phyloP scores from a whole-genome alignment of 768 basidiomycete genomes.

The Paxillus ammoniavirescens region DNA sequence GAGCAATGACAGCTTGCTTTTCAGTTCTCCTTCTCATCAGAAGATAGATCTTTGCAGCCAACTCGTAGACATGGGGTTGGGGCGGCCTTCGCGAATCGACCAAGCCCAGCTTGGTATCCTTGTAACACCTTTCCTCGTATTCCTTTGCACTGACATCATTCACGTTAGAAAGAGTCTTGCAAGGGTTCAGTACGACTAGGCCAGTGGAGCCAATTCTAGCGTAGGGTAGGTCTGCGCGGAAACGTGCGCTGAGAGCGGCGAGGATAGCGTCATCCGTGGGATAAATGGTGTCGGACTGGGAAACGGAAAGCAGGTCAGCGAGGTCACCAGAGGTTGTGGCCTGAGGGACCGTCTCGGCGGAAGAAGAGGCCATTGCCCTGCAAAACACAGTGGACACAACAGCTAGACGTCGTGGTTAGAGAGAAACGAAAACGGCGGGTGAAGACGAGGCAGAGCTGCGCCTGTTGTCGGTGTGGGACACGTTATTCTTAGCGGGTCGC shows the following conservation, averaged over 20 bases:
- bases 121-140: conserved; percentile 55
- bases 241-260: conserved; percentile 52
- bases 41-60: conserved; percentile 58
- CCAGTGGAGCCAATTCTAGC: conserved; percentile 48
- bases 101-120: conserved; percentile 45
- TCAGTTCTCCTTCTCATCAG: conserved; percentile 54
- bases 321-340: conserved; percentile 49
- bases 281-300: conserved; percentile 40
- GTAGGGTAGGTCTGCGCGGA: conserved; percentile 57
- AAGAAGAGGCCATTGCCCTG: conserved; percentile 39
- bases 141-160: conserved; percentile 57
- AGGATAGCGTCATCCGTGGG: conserved; percentile 60
- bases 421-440: conserved; percentile 3
- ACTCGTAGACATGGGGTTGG: conserved; percentile 61
- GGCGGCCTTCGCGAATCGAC: conserved; percentile 38
- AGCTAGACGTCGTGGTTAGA: conserved; percentile 12
- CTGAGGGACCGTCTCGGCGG: conserved; percentile 31
- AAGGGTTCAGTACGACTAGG: conserved; percentile 60
- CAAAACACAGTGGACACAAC: conserved; percentile 2
- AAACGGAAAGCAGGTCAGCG: conserved; percentile 40
- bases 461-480: conserved; percentile 2
- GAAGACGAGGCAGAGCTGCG: conserved; percentile 9
- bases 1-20: conserved; percentile 55
- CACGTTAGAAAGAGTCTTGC: conserved; percentile 53
- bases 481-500: conserved; percentile 18